Conservation (phyloP, 306 rosid genomes). For the Citrullus mucosospermus region DNA sequence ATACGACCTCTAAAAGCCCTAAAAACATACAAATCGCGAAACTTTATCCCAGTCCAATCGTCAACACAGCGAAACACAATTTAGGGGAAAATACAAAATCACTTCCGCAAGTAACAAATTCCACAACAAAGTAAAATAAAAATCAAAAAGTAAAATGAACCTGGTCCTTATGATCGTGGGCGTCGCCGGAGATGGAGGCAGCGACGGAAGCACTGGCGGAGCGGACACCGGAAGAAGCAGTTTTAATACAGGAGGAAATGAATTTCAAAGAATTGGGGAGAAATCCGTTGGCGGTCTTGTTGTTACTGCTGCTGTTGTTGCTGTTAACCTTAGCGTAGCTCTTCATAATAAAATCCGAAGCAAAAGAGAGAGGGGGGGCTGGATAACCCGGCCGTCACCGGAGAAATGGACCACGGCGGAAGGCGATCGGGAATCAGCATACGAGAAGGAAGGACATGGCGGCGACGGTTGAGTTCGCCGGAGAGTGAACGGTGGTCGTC, state of each 20-base stretch:
- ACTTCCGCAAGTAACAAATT: background rate
- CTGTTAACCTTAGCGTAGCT: conserved; percentile 40
- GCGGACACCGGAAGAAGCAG: conserved; percentile 83
- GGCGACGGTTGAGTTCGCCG: conserved; percentile 10
- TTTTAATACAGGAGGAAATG: conserved; percentile 78
- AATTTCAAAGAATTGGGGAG: conserved; percentile 81
- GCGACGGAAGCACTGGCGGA: conserved; percentile 82
- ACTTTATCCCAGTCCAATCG: background rate
- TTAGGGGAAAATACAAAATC: background rate
- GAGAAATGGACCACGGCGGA: conserved; percentile 30
- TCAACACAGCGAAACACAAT: background rate
- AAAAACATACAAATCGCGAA: background rate
- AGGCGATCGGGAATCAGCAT: conserved; percentile 50
- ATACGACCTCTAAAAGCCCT: background rate
- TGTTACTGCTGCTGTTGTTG: conserved; percentile 16
- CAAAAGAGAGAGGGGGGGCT: background rate
- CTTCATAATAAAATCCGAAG: conserved; percentile 47
- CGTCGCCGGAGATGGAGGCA: conserved; percentile 67
- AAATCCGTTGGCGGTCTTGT: conserved; percentile 33
- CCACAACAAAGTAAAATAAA: background rate
- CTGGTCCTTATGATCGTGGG: conserved; percentile 59
- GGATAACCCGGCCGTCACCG: conserved; percentile 42
- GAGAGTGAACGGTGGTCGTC: background rate
- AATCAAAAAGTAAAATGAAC: conserved; percentile 9
- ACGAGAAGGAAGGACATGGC: conserved; percentile 21